Base-by-base conservation (phyloP, 73 alveolate genomes). In the Paramecium bursaria region DNA sequence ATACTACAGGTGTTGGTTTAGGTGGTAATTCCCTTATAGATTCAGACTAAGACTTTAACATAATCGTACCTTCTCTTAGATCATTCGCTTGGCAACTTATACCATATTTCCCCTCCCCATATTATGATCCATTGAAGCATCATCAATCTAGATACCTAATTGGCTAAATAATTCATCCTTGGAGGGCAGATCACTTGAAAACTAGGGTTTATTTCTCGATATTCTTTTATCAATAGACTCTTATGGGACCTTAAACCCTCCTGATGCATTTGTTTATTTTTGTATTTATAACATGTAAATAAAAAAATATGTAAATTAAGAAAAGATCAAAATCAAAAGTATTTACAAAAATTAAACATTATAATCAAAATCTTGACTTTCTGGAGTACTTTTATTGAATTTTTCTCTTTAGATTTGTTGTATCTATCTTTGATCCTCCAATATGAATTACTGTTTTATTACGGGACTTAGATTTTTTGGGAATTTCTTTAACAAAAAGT, bases 181-280 rank as follows among this genome's bases (percentile, higher is more conserved):
- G 1, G 60, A 39, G 10, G 82, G 82, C 19, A 67, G 55, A 15
- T 67, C 82, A 67, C 44, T 27, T 17, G 26, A 15, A 1, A 67
- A 5, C 17, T 31, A 17, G 35, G 17, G 10, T 67, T 31, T 23
- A 1, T 33, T 31, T n/a, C 19, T 39, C 33, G 33, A 39, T 50
- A 25, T 57, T 13, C 76, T 30, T 67, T 26, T 35, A 7, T 19
- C 82, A 11, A 67, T 6, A 48, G 61, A 30, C 27, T 67, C 82
- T 2, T 42, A 42, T 1, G 82, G 60, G 46, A 67, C 33, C 39
- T 67, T 67, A 57, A 67, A 67, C 19, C 82, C 82, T 17, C 82
- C 82, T 19, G 82, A 42, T 1, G 60, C 82, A 17, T 53, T 39
- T 19, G 82, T 67, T 42, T 67, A 35, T 67, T 67, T 67, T 7